Evolutionary conservation across 106 monocot species (phyloP).

Genomic region (Dendrobium huoshanense): DNA sequence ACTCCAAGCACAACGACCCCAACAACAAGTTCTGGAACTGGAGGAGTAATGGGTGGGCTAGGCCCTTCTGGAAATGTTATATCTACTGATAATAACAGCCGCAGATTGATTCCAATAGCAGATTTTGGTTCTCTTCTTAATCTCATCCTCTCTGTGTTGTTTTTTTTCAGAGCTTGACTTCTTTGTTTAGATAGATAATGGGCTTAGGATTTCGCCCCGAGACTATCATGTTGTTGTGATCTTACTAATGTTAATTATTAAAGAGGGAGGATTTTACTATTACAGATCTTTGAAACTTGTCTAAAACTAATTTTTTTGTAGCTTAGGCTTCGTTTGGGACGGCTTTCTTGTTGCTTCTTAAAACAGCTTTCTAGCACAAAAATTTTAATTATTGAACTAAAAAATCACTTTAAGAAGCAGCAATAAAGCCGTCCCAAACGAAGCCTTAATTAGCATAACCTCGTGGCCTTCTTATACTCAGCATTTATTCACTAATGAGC

Average conservation of each 20-base stretch:
- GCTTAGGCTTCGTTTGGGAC: too few species aligned
- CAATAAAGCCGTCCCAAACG: too few species aligned
- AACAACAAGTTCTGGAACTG: conserved; percentile 7
- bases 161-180: background rate
- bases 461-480: too few species aligned
- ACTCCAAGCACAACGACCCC: background rate
- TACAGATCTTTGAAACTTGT: too few species aligned
- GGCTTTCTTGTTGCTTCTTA: too few species aligned
- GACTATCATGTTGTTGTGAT: too few species aligned
- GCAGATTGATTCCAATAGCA: background rate
- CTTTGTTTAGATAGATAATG: background rate
- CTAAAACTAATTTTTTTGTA: background rate
- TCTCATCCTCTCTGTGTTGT: conserved; percentile 1
- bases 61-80: conserved; percentile 33
- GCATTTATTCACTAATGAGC: too few species aligned
- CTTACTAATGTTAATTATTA: background rate
- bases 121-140: background rate
- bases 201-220: background rate
- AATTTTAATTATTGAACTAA: too few species aligned
- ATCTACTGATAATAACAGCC: conserved; percentile 14
- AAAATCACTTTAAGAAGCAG: too few species aligned
- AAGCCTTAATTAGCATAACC: too few species aligned
- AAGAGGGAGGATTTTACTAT: background rate
- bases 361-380: too few species aligned
- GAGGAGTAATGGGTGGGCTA: conserved; percentile 17